Percentiles rank a stretch among this genome's conserved stretches.
These are phyloP conservation scores for Adansonia digitata DNA, from an alignment of 345 rosid genomes.

Conservation along the genomic window DNA sequence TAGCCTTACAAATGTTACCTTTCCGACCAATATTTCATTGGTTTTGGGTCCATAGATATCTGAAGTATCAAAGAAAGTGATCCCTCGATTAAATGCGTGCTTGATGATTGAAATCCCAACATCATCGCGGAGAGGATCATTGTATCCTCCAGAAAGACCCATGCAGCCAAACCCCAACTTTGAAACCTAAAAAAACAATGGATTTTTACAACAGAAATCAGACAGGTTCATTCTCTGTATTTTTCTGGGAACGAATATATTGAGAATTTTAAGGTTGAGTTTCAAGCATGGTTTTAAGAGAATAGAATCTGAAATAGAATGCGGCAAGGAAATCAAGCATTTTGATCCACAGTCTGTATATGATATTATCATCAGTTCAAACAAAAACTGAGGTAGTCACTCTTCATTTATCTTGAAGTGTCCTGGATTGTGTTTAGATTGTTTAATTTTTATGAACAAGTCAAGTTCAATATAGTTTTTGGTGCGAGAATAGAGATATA, in stretches of 20 bases:
- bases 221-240: too few relatives aligned
- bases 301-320: background rate
- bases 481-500: too few relatives aligned
- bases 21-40: slow-evolving; percentile 31
- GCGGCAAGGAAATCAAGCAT: too few relatives aligned
- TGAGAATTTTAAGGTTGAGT: background rate
- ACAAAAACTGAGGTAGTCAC: too few relatives aligned
- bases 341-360: too few relatives aligned
- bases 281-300: background rate
- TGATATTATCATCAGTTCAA: too few relatives aligned
- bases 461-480: too few relatives aligned
- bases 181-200: slow-evolving; percentile 22
- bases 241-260: too few relatives aligned
- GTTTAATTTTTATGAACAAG: too few relatives aligned
- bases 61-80: slow-evolving; percentile 34
- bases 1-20: slow-evolving; percentile 14
- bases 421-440: too few relatives aligned
- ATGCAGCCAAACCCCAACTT: slow-evolving; percentile 37
- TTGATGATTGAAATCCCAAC: slow-evolving; percentile 28
- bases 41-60: slow-evolving; percentile 32
- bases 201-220: too few relatives aligned
- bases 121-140: slow-evolving; percentile 28
- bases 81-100: slow-evolving; percentile 26
- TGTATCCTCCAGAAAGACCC: slow-evolving; percentile 25
- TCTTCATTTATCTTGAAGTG: too few relatives aligned